Evolutionary conservation across 1,139 yeast genomes (phyloP).

Genomic region (Geotrichum siamense): DNA sequence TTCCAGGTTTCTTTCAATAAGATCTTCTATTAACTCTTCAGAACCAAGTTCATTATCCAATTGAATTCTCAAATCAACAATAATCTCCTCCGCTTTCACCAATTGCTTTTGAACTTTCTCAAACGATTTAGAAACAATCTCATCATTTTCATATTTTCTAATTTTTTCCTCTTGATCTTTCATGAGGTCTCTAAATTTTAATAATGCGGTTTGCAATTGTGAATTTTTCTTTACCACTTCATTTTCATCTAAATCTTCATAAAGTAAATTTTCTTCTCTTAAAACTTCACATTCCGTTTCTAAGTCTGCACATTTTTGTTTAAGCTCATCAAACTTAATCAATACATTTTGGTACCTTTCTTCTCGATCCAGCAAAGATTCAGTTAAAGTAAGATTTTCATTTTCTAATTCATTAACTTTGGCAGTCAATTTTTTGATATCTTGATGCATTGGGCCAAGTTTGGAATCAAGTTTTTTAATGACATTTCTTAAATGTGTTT

Average conservation of each 20-base stretch:
- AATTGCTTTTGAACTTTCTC: slow-evolving; percentile 34
- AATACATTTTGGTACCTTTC: slow-evolving; percentile 41
- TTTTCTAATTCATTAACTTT: slow-evolving; percentile 25
- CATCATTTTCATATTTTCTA: slow-evolving; percentile 27
- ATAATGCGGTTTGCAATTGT: slow-evolving; percentile 37
- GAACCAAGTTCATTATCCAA: slow-evolving; percentile 35
- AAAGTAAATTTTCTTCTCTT: slow-evolving; percentile 44
- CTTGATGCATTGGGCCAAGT: slow-evolving; percentile 34
- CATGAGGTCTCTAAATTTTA: slow-evolving; percentile 37
- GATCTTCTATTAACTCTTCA: slow-evolving; percentile 45
- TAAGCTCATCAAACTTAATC: slow-evolving; percentile 32
- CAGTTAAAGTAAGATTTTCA: slow-evolving; percentile 34
- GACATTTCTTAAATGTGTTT: slow-evolving; percentile 35
- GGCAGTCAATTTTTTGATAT: slow-evolving; percentile 30
- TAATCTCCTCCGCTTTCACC: slow-evolving; percentile 37
- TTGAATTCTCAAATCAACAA: slow-evolving; percentile 42
- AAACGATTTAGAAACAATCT: slow-evolving; percentile 17
- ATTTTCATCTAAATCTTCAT: slow-evolving; percentile 29
- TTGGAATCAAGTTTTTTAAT: slow-evolving; percentile 35
- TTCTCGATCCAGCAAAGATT: slow-evolving; percentile 33
- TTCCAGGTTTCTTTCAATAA: slow-evolving; percentile 49
- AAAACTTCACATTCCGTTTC: slow-evolving; percentile 39
- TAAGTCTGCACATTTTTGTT: slow-evolving; percentile 37
- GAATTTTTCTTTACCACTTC: slow-evolving; percentile 34
- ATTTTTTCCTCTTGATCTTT: slow-evolving; percentile 38